These are phyloP conservation scores for Tuctoria greenei DNA, from an alignment of 176 grass and related monocot species.

Conservation along the genomic window DNA sequence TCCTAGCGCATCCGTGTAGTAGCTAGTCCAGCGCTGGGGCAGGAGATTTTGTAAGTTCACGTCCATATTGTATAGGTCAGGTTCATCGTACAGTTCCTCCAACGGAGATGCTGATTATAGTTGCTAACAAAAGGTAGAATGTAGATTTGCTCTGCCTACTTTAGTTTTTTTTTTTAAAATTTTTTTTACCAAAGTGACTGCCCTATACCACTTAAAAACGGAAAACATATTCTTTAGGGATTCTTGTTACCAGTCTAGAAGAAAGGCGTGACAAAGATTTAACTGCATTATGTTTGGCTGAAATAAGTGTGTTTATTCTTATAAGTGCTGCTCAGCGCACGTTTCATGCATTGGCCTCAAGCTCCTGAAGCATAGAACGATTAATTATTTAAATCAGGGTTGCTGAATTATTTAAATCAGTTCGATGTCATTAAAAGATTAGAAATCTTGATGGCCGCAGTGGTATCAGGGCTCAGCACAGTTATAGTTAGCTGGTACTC, in stretches of 20 bases:
- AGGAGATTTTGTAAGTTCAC: conserved; percentile 59
- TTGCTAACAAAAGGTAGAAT: conserved; percentile 64
- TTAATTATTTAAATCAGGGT: background rate
- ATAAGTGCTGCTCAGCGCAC: background rate
- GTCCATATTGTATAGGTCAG: conserved; percentile 54
- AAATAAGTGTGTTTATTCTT: conserved; percentile 28
- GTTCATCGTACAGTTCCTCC: conserved; percentile 55
- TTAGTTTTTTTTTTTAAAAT: conserved; percentile 36
- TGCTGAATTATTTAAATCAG: background rate
- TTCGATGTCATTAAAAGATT: background rate
- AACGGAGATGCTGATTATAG: conserved; percentile 49
- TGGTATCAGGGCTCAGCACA: too few relatives aligned
- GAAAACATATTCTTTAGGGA: background rate
- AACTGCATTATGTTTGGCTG: conserved; percentile 21
- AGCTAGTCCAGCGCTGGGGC: conserved; percentile 31
- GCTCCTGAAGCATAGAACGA: too few relatives aligned
- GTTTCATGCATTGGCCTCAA: too few relatives aligned
- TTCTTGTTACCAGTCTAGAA: conserved; percentile 23
- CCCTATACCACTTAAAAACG: conserved; percentile 21
- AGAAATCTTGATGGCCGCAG: background rate
- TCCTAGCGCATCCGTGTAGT: conserved; percentile 24
- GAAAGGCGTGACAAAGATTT: conserved; percentile 21
- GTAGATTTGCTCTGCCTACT: conserved; percentile 54
- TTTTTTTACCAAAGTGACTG: conserved; percentile 31
- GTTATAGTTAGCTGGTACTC: too few relatives aligned